Evolutionary conservation across 352 stramenopile genomes (phyloP).

Genomic region (Phytophthora pinifolia): DNA sequence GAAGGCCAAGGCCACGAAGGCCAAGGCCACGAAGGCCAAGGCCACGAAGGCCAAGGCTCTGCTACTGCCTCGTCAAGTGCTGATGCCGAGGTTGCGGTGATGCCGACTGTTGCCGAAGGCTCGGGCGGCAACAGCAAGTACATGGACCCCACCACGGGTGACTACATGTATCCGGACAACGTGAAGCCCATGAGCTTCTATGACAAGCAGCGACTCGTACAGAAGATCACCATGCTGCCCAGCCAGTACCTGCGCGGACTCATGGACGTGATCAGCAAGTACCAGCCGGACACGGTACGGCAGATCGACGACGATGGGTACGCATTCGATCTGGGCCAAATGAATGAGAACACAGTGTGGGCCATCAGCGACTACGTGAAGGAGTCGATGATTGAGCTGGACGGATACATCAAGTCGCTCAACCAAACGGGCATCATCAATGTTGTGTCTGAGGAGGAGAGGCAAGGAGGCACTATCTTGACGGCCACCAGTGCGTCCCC

Average conservation of each 20-base stretch:
- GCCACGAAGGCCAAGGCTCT: slow-evolving; percentile 33
- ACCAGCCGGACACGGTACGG: slow-evolving; percentile 82
- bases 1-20: slow-evolving; percentile 39
- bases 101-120: slow-evolving; percentile 43
- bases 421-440: slow-evolving; percentile 38
- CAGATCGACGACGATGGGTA: slow-evolving; percentile 89
- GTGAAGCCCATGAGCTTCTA: slow-evolving; percentile 85
- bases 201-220: slow-evolving; percentile 82
- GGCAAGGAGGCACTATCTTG: slow-evolving; percentile 18
- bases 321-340: slow-evolving; percentile 83
- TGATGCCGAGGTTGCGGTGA: slow-evolving; percentile 12
- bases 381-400: slow-evolving; percentile 82
- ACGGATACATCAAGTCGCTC: slow-evolving; percentile 82
- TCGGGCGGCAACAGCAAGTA: slow-evolving; percentile 75
- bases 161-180: slow-evolving; percentile 87
- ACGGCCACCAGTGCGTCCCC: slow-evolving; percentile 16
- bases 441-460: slow-evolving; percentile 22
- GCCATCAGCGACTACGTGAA: slow-evolving; percentile 88
- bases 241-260: slow-evolving; percentile 83
- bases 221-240: slow-evolving; percentile 86
- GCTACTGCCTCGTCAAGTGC: not conserved
- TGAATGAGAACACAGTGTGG: slow-evolving; percentile 90
- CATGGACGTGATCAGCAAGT: slow-evolving; percentile 90
- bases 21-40: slow-evolving; percentile 35
- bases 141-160: slow-evolving; percentile 58